phyloP scores from a whole-genome alignment of 805 yeast genomes.

The Saccharomycopsis vini region DNA sequence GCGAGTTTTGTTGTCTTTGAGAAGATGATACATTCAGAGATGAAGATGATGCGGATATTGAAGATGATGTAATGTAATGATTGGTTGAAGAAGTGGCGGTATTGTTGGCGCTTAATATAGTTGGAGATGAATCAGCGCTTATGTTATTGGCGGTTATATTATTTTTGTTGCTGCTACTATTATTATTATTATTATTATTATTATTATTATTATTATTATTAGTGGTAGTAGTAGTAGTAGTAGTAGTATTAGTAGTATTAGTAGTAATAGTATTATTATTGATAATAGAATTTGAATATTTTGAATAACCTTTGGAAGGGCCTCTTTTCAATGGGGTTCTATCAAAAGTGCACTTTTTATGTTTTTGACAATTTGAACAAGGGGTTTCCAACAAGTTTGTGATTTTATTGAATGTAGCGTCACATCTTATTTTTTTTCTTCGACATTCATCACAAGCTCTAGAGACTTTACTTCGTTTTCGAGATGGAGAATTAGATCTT shows the following conservation, averaged over 20 bases:
- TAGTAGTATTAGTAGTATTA: constrained; percentile 5
- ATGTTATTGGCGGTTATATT: too few relatives aligned
- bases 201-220: constrained; percentile 1
- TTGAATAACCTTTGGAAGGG: constrained; percentile 64
- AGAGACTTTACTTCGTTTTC: constrained; percentile 65
- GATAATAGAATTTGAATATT: constrained; percentile 16
- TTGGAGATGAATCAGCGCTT: too few relatives aligned
- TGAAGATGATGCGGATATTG: constrained; percentile 15
- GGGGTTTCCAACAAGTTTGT: constrained; percentile 39
- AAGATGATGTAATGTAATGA: not conserved
- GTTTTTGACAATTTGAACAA: constrained; percentile 57
- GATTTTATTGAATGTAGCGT: constrained; percentile 42
- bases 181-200: constrained; percentile 6
- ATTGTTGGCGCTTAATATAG: too few relatives aligned
- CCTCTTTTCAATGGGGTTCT: constrained; percentile 72
- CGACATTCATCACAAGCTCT: constrained; percentile 79
- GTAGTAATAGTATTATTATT: constrained; percentile 1
- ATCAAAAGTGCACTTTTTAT: constrained; percentile 54
- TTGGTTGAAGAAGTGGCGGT: too few relatives aligned
- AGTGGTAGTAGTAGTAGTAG: not conserved
- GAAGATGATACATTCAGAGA: too few relatives aligned
- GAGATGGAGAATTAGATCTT: constrained; percentile 17
- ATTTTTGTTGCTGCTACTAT: not conserved
- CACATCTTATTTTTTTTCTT: constrained; percentile 62
- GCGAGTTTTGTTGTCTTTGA: too few relatives aligned